Percentiles rank a stretch among this genome's conserved stretches.
These are phyloP conservation scores for Fraxinus quadrangulata DNA, from an alignment of 257 asterid genomes.

Conservation along the genomic window DNA sequence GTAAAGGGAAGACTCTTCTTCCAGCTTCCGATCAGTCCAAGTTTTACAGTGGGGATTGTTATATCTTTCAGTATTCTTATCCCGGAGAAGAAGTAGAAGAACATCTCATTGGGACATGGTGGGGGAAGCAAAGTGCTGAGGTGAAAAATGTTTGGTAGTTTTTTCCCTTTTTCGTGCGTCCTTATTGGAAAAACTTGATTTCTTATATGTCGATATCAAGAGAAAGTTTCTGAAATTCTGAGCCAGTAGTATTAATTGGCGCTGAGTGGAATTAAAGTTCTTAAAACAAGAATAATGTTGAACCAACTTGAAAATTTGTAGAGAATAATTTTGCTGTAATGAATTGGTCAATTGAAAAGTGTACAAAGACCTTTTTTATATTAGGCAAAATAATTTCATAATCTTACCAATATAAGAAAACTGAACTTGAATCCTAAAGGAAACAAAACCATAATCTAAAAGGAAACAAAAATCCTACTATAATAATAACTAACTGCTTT, in stretches of 20 bases:
- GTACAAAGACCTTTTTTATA: neutral
- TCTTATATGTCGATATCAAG: neutral
- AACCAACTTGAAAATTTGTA: neutral
- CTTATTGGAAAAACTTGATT: neutral
- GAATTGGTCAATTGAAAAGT: neutral
- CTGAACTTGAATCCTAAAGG: neutral
- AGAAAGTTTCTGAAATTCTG: slow-evolving; percentile 1
- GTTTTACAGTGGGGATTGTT: slow-evolving; percentile 84
- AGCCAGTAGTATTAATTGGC: neutral
- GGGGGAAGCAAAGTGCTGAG: slow-evolving; percentile 67
- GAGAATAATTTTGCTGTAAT: neutral
- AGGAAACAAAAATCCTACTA: neutral
- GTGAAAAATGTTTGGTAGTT: slow-evolving; percentile 40
- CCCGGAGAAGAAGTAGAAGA: slow-evolving; percentile 63
- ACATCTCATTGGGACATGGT: slow-evolving; percentile 74
- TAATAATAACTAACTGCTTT: neutral
- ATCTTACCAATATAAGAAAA: no score
- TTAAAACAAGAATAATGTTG: neutral
- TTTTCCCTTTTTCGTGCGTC: neutral
- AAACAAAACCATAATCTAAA: neutral
- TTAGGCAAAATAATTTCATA: no score
- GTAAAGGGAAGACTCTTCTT: slow-evolving; percentile 48
- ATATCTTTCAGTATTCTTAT: slow-evolving; percentile 67
- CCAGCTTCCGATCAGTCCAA: slow-evolving; percentile 49
- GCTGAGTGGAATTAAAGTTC: neutral